Conservation (phyloP, 1,284 basidiomycete species). For the Pascua sp. region DNA sequence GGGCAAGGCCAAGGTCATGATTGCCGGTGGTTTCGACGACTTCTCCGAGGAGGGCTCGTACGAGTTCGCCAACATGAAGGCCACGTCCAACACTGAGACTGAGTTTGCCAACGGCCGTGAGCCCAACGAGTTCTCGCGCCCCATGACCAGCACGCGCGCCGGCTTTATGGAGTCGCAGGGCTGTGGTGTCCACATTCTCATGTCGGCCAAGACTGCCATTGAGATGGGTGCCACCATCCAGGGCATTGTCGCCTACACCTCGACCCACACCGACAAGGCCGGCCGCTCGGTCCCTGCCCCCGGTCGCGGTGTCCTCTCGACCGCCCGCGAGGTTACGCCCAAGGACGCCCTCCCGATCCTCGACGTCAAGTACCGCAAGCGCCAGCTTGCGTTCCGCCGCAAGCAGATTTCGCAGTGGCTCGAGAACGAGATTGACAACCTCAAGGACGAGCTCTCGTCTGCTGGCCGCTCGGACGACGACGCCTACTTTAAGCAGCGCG, state of each 20-base stretch:
- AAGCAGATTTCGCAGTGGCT: constrained; percentile 92
- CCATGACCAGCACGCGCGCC: constrained; percentile 89
- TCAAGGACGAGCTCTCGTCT: constrained; percentile 70
- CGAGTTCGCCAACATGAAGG: constrained; percentile 99
- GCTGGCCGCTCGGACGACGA: constrained; percentile 57
- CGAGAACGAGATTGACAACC: constrained; percentile 74
- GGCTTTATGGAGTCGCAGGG: constrained; percentile 99
- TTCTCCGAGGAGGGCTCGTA: constrained; percentile 94
- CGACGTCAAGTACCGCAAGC: constrained; percentile 77
- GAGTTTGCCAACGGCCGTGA: constrained; percentile 99
- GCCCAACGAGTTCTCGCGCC: constrained; percentile 96
- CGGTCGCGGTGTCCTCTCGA: constrained; percentile 80
- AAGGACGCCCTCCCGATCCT: constrained; percentile 70
- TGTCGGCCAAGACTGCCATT: constrained; percentile 92
- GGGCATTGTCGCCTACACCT: constrained; percentile 90
- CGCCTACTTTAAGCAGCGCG: constrained; percentile 67
- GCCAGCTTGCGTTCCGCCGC: constrained; percentile 89
- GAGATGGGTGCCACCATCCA: constrained; percentile 92
- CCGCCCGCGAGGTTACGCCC: constrained; percentile 71
- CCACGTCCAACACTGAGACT: constrained; percentile 92
- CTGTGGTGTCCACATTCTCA: constrained; percentile 92
- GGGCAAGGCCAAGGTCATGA: constrained; percentile 98
- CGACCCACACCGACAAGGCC: constrained; percentile 95
- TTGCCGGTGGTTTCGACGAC: constrained; percentile 97
- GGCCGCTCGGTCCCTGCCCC: constrained; percentile 92